These are phyloP conservation scores for Apophysomyces sp. DNA, from an alignment of 371 early-diverging fungal genomes.

Conservation along the genomic window DNA sequence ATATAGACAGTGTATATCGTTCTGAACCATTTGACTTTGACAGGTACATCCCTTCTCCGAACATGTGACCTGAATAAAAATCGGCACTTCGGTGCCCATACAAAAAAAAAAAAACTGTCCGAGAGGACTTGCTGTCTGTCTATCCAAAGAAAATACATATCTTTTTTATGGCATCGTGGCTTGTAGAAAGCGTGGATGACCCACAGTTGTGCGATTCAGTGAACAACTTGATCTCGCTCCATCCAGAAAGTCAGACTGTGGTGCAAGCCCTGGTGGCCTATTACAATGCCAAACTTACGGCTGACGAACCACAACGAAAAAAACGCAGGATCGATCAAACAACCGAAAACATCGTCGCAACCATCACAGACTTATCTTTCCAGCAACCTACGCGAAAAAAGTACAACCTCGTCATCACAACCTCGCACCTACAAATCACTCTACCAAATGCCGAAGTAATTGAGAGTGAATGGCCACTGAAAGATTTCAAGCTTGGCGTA, in stretches of 20 bases:
- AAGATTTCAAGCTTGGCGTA: constrained; percentile 24
- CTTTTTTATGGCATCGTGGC: constrained; percentile 16
- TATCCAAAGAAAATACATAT: neutral
- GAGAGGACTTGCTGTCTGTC: neutral
- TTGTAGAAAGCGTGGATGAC: constrained; percentile 32
- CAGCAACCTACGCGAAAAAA: constrained; percentile 41
- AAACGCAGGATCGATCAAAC: constrained; percentile 21
- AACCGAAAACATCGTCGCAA: constrained; percentile 11
- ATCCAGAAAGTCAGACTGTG: constrained; percentile 30
- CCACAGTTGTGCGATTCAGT: constrained; percentile 26
- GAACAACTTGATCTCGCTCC: constrained; percentile 19
- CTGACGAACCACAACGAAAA: constrained; percentile 27
- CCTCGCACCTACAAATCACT: constrained; percentile 20
- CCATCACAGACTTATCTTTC: constrained; percentile 31
- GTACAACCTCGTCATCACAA: constrained; percentile 26
- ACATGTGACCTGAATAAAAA: no score
- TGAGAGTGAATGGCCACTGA: constrained; percentile 19
- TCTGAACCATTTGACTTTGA: no score
- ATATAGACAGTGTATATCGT: no score
- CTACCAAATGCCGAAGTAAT: constrained; percentile 21
- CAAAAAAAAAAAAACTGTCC: no score
- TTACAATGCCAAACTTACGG: constrained; percentile 19
- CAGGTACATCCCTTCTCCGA: no score
- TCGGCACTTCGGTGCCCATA: no score
- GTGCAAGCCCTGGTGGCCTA: constrained; percentile 32